phyloP scores from a whole-genome alignment of 2,329 filamentous ascomycete genomes.

The Diplodia mutila region DNA sequence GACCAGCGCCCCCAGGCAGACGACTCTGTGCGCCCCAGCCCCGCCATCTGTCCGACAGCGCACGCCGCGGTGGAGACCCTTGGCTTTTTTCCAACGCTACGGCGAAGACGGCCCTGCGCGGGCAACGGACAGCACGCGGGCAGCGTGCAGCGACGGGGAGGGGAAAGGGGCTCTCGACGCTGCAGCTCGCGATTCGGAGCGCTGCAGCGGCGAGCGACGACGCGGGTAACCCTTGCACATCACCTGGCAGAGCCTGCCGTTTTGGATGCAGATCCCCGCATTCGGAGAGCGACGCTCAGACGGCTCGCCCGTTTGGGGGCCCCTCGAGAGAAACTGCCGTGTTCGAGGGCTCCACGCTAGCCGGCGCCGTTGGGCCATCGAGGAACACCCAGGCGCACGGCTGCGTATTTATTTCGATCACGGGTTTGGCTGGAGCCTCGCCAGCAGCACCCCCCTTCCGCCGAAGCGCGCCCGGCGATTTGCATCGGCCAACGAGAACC shows the following conservation, averaged over 20 bases:
- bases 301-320: slow-evolving; percentile 1
- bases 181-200: slow-evolving; percentile 11
- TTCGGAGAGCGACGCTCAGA: not conserved
- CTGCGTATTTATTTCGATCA: not conserved
- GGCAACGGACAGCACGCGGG: not conserved
- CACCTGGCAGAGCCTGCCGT: slow-evolving; percentile 2
- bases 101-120: not conserved
- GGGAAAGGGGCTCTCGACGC: not conserved
- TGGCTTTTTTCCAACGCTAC: slow-evolving; percentile 6
- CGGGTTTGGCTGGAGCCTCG: no score
- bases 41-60: slow-evolving; percentile 4
- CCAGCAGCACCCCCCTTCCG: not conserved
- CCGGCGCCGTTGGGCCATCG: slow-evolving; percentile 7
- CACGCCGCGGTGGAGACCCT: slow-evolving; percentile 5
- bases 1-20: not conserved
- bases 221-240: slow-evolving; percentile 1
- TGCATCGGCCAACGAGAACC: slow-evolving; percentile 11
- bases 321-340: slow-evolving; percentile 7
- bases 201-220: no score
- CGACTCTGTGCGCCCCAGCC: slow-evolving; percentile 15
- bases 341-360: slow-evolving; percentile 4
- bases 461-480: slow-evolving; percentile 18
- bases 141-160: not conserved
- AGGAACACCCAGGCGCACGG: not conserved
- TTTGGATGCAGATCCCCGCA: slow-evolving; percentile 19